Evolutionary conservation across 148 eudicot genomes (phyloP).

Genomic region (Chenopodium berlandieri): DNA sequence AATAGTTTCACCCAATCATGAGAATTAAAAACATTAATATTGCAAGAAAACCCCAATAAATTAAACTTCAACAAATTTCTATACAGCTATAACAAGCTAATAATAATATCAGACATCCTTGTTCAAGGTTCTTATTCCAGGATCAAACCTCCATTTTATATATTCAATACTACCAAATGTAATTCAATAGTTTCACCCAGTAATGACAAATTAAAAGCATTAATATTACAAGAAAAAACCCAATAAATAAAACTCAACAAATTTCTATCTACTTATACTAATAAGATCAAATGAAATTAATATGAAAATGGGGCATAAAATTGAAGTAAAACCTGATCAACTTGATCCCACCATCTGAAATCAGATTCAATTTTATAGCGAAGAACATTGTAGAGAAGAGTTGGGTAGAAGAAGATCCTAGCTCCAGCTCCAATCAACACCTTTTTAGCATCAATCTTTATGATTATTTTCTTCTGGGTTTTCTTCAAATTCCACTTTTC

Average conservation of each 20-base stretch:
- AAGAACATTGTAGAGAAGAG: slow-evolving; percentile 71
- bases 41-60: too few relatives aligned
- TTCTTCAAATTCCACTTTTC: not conserved
- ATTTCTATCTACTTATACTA: too few relatives aligned
- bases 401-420: slow-evolving; percentile 76
- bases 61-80: not conserved
- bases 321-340: slow-evolving; percentile 58
- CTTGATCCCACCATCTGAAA: slow-evolving; percentile 89
- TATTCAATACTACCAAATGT: not conserved
- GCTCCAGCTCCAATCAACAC: slow-evolving; percentile 76
- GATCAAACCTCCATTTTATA: not conserved
- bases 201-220: too few relatives aligned
- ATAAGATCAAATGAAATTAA: not conserved
- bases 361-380: slow-evolving; percentile 63
- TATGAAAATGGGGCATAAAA: not conserved
- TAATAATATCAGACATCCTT: not conserved
- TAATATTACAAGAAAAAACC: too few relatives aligned
- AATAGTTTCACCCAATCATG: not conserved
- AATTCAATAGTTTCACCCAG: not conserved
- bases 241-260: not conserved
- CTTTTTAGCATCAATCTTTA: slow-evolving; percentile 53
- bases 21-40: too few relatives aligned
- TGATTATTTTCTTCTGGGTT: not conserved
- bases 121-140: not conserved
- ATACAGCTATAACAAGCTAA: too few relatives aligned